phyloP scores from a whole-genome alignment of 1,139 yeast species.

The Diutina neorugosa region DNA sequence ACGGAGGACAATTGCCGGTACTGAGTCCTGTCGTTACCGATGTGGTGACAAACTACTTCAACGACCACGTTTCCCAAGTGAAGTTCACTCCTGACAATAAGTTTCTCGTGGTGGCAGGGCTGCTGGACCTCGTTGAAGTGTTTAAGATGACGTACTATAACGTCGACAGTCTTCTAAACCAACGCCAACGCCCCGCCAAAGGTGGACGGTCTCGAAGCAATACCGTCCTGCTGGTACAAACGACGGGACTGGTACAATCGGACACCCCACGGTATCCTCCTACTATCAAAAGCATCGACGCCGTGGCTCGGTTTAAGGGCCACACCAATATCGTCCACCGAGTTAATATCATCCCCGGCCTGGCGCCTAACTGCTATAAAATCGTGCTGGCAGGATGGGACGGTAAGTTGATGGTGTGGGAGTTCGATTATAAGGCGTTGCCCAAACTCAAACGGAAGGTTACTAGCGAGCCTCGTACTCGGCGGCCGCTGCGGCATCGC shows the following conservation, averaged over 20 bases:
- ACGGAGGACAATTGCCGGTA: constrained; percentile 12
- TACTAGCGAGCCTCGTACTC: neutral
- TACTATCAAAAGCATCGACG: constrained; percentile 26
- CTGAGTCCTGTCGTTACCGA: constrained; percentile 35
- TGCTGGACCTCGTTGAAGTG: constrained; percentile 47
- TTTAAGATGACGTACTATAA: constrained; percentile 28
- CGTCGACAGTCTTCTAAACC: constrained; percentile 8
- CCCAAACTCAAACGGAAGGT: constrained; percentile 35
- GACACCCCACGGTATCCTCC: constrained; percentile 19
- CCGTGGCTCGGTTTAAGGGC: constrained; percentile 46
- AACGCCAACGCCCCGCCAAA: neutral
- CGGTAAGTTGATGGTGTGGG: constrained; percentile 60
- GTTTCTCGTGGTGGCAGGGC: constrained; percentile 45
- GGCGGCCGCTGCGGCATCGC: neutral
- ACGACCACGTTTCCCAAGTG: constrained; percentile 46
- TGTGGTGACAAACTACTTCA: constrained; percentile 50
- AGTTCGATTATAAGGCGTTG: constrained; percentile 52
- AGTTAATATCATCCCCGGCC: constrained; percentile 21
- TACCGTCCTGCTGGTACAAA: constrained; percentile 7
- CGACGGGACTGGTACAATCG: neutral
- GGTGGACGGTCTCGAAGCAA: constrained; percentile 9
- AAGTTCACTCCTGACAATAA: constrained; percentile 56
- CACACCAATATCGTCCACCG: constrained; percentile 53
- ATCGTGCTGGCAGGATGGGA: constrained; percentile 63
- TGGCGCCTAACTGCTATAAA: constrained; percentile 29